phyloP scores from a whole-genome alignment of 2,329 filamentous ascomycete species.

The Xylaria hypoxylon region DNA sequence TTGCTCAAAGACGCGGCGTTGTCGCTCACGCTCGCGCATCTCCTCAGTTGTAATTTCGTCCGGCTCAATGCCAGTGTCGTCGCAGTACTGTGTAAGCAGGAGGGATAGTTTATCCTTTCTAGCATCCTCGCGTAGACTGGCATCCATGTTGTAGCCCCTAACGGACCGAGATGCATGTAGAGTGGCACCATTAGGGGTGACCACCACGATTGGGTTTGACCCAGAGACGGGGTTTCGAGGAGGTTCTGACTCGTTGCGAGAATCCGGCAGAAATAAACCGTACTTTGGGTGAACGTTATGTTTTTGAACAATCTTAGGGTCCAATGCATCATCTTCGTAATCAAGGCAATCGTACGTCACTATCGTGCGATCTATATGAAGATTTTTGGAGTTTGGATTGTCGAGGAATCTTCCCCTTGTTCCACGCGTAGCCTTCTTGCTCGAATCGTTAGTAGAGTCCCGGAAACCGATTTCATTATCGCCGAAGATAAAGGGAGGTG shows the following conservation, averaged over 20 bases:
- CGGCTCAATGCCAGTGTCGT: slow-evolving; percentile 40
- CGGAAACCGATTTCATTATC: slow-evolving; percentile 69
- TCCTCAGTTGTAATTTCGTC: slow-evolving; percentile 49
- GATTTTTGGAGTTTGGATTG: slow-evolving; percentile 64
- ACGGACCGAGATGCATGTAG: slow-evolving; percentile 61
- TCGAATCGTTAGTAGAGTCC: slow-evolving; percentile 67
- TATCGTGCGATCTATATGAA: slow-evolving; percentile 67
- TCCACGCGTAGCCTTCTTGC: slow-evolving; percentile 63
- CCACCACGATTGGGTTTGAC: slow-evolving; percentile 61
- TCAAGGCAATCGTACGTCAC: slow-evolving; percentile 65
- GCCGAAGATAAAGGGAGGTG: slow-evolving; percentile 61
- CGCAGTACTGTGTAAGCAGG: slow-evolving; percentile 43
- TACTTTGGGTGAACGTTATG: slow-evolving; percentile 65
- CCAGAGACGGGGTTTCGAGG: slow-evolving; percentile 58
- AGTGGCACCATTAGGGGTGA: slow-evolving; percentile 61
- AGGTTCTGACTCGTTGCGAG: slow-evolving; percentile 58
- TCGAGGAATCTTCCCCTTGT: slow-evolving; percentile 66
- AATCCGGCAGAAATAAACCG: slow-evolving; percentile 64
- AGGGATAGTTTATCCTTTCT: slow-evolving; percentile 40
- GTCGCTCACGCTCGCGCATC: slow-evolving; percentile 49
- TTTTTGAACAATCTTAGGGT: slow-evolving; percentile 62
- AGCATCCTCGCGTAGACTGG: slow-evolving; percentile 43
- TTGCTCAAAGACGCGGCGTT: slow-evolving; percentile 43
- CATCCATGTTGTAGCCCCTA: slow-evolving; percentile 48
- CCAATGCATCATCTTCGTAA: slow-evolving; percentile 62